Percentiles rank a stretch among this genome's conserved stretches.
phyloP scores from a whole-genome alignment of 2,329 filamentous ascomycete species.

The Fusarium luffae region DNA sequence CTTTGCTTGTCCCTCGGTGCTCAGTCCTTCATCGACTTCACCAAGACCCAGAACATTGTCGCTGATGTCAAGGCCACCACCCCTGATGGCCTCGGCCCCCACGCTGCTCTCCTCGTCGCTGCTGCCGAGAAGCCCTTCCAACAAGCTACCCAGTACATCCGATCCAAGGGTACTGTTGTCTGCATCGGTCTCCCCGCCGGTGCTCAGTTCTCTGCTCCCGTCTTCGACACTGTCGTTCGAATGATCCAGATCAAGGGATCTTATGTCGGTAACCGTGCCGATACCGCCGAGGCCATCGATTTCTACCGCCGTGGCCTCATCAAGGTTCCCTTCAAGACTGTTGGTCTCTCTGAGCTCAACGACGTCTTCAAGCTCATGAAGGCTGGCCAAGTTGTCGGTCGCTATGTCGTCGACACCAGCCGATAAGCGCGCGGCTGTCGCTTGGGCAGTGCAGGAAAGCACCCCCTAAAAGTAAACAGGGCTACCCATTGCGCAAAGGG shows the following conservation, averaged over 20 bases:
- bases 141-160: slow-evolving; percentile 89
- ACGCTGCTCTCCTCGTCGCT: slow-evolving; percentile 88
- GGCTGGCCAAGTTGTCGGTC: slow-evolving; percentile 77
- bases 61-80: slow-evolving; percentile 86
- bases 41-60: slow-evolving; percentile 78
- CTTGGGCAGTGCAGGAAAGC: slow-evolving; percentile 26
- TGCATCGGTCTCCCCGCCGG: slow-evolving; percentile 89
- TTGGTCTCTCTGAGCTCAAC: slow-evolving; percentile 82
- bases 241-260: slow-evolving; percentile 94
- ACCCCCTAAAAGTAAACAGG: slow-evolving; percentile 24
- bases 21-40: slow-evolving; percentile 82
- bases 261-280: slow-evolving; percentile 92
- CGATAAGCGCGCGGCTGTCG: slow-evolving; percentile 57
- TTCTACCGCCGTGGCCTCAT: slow-evolving; percentile 88
- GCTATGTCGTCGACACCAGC: slow-evolving; percentile 82
- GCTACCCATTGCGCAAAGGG: slow-evolving; percentile 39
- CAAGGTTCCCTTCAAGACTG: slow-evolving; percentile 86
- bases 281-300: slow-evolving; percentile 88
- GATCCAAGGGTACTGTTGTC: slow-evolving; percentile 82
- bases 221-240: slow-evolving; percentile 87
- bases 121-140: slow-evolving; percentile 94
- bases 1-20: slow-evolving; percentile 79
- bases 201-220: slow-evolving; percentile 82
- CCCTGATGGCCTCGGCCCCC: slow-evolving; percentile 82
- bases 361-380: slow-evolving; percentile 83